phyloP scores from a whole-genome alignment of 805 yeast genomes.

The Dipodascus albidus region DNA sequence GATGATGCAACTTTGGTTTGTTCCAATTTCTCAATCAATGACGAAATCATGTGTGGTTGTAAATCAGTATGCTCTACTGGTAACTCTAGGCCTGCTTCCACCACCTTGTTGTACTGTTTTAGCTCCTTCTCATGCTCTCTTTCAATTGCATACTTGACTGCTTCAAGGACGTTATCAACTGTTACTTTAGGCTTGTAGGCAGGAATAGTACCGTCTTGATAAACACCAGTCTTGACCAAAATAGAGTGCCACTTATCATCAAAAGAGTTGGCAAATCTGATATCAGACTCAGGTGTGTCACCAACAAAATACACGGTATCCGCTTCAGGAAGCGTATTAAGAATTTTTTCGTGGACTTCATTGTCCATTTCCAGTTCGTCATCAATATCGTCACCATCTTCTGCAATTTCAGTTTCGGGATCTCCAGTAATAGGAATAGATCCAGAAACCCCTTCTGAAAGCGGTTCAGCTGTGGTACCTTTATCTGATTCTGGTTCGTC shows the following conservation, averaged over 20 bases:
- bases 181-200: slow-evolving; percentile 67
- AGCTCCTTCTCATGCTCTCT: slow-evolving; percentile 66
- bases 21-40: neutral
- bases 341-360: neutral
- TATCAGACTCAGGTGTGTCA: slow-evolving; percentile 83
- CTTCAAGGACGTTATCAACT: slow-evolving; percentile 66
- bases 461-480: neutral
- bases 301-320: slow-evolving; percentile 83
- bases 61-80: slow-evolving; percentile 7
- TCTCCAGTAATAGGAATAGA: slow-evolving; percentile 23
- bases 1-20: neutral
- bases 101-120: slow-evolving; percentile 53
- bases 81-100: slow-evolving; percentile 14
- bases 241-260: slow-evolving; percentile 79
- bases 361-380: slow-evolving; percentile 14
- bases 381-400: slow-evolving; percentile 27
- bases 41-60: neutral
- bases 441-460: neutral
- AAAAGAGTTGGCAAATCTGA: slow-evolving; percentile 77
- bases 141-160: slow-evolving; percentile 74
- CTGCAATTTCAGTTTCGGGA: slow-evolving; percentile 30
- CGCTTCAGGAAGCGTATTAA: slow-evolving; percentile 58
- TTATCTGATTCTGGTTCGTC: slow-evolving; percentile 34
- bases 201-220: slow-evolving; percentile 69
- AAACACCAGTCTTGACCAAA: slow-evolving; percentile 78